Percentiles rank a stretch among this genome's conserved stretches.
Evolutionary conservation across 306 rosid species (phyloP).

Genomic region (Parietaria judaica): DNA sequence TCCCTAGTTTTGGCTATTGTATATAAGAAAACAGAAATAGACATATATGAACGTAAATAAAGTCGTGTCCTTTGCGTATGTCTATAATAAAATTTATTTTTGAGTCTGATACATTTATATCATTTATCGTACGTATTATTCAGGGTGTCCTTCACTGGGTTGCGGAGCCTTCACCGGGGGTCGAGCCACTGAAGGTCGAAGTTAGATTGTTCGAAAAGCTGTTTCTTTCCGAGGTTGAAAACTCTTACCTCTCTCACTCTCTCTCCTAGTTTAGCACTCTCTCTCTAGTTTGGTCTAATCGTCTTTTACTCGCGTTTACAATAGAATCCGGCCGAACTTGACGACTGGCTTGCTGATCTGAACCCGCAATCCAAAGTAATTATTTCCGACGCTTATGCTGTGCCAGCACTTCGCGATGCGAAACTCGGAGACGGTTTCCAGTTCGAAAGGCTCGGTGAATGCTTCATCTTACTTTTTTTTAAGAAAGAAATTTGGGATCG

Average conservation of each 20-base stretch:
- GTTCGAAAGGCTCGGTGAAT: conserved; percentile 89
- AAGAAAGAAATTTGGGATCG: too few species aligned
- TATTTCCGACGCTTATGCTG: conserved; percentile 57
- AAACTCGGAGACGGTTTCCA: conserved; percentile 69
- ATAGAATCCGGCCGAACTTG: conserved; percentile 94
- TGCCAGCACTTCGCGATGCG: conserved; percentile 42
- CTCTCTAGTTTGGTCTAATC: not conserved
- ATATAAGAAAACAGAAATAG: too few species aligned
- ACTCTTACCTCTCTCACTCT: conserved; percentile 3
- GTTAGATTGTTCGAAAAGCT: conserved; percentile 79
- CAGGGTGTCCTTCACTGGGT: conserved; percentile 99
- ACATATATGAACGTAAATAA: too few species aligned
- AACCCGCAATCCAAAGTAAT: conserved; percentile 64
- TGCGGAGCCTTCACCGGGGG: conserved; percentile 69
- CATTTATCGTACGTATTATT: conserved; percentile 1
- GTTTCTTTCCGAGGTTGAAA: conserved; percentile 76
- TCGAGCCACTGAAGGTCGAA: conserved; percentile 79
- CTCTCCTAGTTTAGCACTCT: conserved; percentile 2
- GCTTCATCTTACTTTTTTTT: not conserved
- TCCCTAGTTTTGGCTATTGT: too few species aligned
- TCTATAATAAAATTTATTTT: not conserved
- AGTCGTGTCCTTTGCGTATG: too few species aligned
- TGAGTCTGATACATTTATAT: not conserved
- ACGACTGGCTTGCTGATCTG: conserved; percentile 84
- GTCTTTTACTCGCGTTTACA: conserved; percentile 4